These are phyloP conservation scores for Aureobasidium sp. DNA, from an alignment of 2,329 filamentous ascomycete genomes.

Conservation along the genomic window DNA sequence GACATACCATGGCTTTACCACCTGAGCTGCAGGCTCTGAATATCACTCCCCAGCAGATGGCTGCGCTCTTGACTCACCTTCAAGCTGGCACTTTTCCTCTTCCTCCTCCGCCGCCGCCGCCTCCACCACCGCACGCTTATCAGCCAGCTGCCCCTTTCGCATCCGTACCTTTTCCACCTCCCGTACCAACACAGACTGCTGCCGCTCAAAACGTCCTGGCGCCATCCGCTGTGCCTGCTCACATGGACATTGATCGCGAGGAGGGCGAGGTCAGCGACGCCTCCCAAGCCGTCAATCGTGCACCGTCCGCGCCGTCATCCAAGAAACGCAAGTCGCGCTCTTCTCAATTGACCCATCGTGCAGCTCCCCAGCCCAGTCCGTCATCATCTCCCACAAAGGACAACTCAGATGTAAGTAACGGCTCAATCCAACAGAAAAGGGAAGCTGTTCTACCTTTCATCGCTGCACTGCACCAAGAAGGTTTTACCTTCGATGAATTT, in stretches of 20 bases:
- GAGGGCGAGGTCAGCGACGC: conserved; percentile 18
- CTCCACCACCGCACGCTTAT: conserved; percentile 2
- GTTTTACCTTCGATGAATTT: conserved; percentile 67
- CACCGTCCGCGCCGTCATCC: background rate
- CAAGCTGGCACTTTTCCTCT: conserved; percentile 13
- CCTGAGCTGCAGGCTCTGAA: conserved; percentile 15
- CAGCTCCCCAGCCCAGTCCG: background rate
- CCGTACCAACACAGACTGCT: background rate
- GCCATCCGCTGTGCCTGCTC: background rate
- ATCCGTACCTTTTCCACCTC: background rate
- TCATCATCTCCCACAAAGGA: background rate
- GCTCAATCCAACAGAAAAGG: conserved; percentile 4
- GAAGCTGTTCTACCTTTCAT: conserved; percentile 21
- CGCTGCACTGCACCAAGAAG: conserved; percentile 42
- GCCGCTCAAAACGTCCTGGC: background rate
- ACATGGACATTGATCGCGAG: conserved; percentile 16
- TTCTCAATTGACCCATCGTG: background rate
- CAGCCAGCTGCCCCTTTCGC: background rate
- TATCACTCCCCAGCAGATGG: conserved; percentile 16
- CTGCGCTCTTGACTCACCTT: conserved; percentile 14
- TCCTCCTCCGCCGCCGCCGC: conserved; percentile 4
- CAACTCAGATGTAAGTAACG: conserved; percentile 1
- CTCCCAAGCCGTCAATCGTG: background rate
- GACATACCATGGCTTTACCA: conserved; percentile 7
- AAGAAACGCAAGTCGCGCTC: conserved; percentile 5